Evolutionary conservation across 139 green algal genomes (phyloP), one percentile per base, ranked within the genome.

Genomic region (Tetraselmis striata): DNA sequence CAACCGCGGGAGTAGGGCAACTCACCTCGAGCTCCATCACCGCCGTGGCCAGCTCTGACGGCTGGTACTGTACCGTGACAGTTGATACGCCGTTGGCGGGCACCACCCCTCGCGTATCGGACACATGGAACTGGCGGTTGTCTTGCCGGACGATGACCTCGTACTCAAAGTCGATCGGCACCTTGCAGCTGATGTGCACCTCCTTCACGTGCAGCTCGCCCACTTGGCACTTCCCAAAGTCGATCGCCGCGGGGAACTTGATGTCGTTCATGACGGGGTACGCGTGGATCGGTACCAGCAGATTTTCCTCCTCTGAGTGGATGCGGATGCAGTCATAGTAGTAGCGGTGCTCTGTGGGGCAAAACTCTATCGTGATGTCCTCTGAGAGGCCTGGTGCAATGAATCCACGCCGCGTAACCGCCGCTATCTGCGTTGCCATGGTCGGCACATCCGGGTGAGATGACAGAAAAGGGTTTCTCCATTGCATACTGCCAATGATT

Each of bases 281-380:
- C 2, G 80, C 90, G 78, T 93, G 90, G 27, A 93, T 77, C 2
- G 90, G 90, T 5, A 93, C 32, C 0, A 93, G 83, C 79, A 93
- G 78, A 83, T 92, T 92, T 80, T 88, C 85, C 18, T 84, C 86
- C 89, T 93, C 88, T 23, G 58, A 83, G 83, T 93, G 90, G 1
- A 93, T 85, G 26, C 85, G 78, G 1, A 93, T 31, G 79, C 84
- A 87, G 82, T 93, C 90, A 28, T 91, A 90, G 90, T 93, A 93
- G 80, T 93, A 93, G 24, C 86, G 84, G 67, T 84, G 89, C 77
- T 90, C 83, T 27, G 67, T 76, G 1, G 88, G 86, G 29, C 83
- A 85, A 79, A 93, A 93, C 84, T 92, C 88, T 76, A 93, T 76
- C 32, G 31, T 59, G 1, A 93, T 83, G 79, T 85, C 82, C 30